A percentile compares a stretch with the other conserved stretches of the same genome.
phyloP scores from a whole-genome alignment of 306 rosid species.

The Fragaria iinumae region DNA sequence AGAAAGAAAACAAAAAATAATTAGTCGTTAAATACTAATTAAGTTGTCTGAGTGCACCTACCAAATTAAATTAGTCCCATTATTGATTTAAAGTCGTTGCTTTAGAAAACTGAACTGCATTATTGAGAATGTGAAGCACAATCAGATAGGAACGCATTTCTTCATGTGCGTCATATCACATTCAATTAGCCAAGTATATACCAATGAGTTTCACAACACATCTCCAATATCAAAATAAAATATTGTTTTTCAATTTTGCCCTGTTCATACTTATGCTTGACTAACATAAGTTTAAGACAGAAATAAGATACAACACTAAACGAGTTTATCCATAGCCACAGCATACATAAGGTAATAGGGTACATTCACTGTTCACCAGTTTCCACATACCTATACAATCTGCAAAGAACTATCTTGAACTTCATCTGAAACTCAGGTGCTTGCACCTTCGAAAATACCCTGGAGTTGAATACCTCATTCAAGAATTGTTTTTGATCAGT shows the following conservation, averaged over 20 bases:
- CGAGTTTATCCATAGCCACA: slow-evolving; percentile 15
- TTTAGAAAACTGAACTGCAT: neutral
- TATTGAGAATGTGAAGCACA: neutral
- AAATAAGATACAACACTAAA: slow-evolving; percentile 5
- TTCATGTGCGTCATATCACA: neutral
- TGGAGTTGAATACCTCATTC: neutral
- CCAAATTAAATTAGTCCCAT: neutral
- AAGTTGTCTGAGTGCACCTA: neutral
- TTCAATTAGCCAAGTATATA: neutral
- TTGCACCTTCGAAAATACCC: slow-evolving; percentile 16
- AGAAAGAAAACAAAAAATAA: neutral
- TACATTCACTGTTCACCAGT: neutral
- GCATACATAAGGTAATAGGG: slow-evolving; percentile 2
- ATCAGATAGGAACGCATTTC: neutral
- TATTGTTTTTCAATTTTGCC: neutral
- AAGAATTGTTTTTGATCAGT: neutral
- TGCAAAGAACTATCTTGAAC: slow-evolving; percentile 16
- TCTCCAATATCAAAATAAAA: neutral
- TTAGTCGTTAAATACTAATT: neutral
- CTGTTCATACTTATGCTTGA: neutral
- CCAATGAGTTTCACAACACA: neutral
- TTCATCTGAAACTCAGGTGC: slow-evolving; percentile 2
- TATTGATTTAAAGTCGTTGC: neutral
- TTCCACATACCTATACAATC: slow-evolving; percentile 28
- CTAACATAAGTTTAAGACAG: neutral